Conservation (phyloP, 208 protist genomes). For the Porcisia deanei region DNA sequence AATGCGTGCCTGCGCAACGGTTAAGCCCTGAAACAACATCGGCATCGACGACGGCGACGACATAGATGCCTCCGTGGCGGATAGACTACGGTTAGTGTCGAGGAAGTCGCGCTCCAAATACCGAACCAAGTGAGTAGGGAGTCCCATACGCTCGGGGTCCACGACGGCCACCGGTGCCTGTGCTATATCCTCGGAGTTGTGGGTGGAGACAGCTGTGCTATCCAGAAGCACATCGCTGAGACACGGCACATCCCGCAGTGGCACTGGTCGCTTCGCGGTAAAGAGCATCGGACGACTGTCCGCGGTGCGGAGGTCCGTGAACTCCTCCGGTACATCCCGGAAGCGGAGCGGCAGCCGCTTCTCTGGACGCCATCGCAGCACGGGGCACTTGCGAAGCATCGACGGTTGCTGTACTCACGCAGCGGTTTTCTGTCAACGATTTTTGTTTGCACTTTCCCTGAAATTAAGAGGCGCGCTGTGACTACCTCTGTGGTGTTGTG, state of each 20-base stretch:
- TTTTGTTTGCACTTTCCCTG: neutral
- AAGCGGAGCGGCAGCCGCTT: conserved; percentile 75
- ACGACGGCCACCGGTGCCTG: conserved; percentile 69
- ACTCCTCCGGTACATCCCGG: conserved; percentile 80
- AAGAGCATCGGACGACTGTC: conserved; percentile 81
- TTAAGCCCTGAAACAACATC: conserved; percentile 43
- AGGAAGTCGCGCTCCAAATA: conserved; percentile 58
- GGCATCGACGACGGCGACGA: neutral
- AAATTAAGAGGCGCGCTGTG: neutral
- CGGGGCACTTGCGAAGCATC: conserved; percentile 22
- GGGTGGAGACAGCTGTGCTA: conserved; percentile 24
- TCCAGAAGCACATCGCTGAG: conserved; percentile 73
- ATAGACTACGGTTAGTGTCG: conserved; percentile 22
- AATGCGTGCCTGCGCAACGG: conserved; percentile 81
- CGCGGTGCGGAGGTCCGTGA: conserved; percentile 70
- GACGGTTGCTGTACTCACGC: neutral
- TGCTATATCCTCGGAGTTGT: conserved; percentile 25
- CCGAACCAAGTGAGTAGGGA: conserved; percentile 70
- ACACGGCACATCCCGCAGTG: conserved; percentile 55
- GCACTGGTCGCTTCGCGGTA: conserved; percentile 64
- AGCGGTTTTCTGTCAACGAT: neutral
- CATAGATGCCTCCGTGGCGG: neutral
- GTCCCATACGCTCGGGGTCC: conserved; percentile 79
- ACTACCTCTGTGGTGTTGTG: neutral
- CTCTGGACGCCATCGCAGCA: conserved; percentile 61